Conservation (phyloP, 306 rosid genomes). For the Biancaea sappan region DNA sequence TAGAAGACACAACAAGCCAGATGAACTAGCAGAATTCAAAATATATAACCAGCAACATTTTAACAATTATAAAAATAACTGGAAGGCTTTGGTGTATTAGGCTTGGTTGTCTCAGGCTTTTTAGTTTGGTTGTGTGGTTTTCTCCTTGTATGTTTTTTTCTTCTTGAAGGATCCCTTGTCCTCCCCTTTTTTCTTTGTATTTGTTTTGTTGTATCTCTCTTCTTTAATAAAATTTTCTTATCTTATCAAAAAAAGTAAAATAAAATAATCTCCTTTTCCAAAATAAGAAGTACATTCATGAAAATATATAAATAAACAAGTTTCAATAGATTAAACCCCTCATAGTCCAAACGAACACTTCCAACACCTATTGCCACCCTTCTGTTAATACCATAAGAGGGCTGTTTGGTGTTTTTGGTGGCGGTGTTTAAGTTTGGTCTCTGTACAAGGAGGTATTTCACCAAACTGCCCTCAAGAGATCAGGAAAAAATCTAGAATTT, state of each 20-base stretch:
- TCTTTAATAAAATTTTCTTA: too few relatives aligned
- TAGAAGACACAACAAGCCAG: slow-evolving; percentile 2
- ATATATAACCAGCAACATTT: slow-evolving; percentile 11
- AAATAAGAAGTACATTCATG: slow-evolving; percentile 6
- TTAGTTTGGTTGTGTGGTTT: too few relatives aligned
- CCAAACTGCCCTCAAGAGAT: neutral
- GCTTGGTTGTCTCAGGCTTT: too few relatives aligned
- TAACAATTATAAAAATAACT: neutral
- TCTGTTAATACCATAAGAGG: slow-evolving; percentile 16
- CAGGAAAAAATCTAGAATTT: neutral
- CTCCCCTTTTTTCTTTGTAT: too few relatives aligned
- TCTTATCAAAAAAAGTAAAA: too few relatives aligned
- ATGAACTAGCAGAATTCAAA: slow-evolving; percentile 25
- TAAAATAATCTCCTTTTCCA: slow-evolving; percentile 26
- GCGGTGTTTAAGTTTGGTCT: neutral
- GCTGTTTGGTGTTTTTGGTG: neutral
- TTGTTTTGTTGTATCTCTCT: too few relatives aligned
- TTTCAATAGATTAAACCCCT: slow-evolving; percentile 21
- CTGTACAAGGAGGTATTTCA: neutral
- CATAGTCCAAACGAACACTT: neutral
- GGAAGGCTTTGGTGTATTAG: too few relatives aligned
- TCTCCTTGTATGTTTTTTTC: too few relatives aligned
- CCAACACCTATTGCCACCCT: slow-evolving; percentile 6
- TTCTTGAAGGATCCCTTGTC: too few relatives aligned
- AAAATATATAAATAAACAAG: slow-evolving; percentile 6